Base-by-base conservation (phyloP, 2,329 filamentous ascomycete species). In the Septoria petroselini region DNA sequence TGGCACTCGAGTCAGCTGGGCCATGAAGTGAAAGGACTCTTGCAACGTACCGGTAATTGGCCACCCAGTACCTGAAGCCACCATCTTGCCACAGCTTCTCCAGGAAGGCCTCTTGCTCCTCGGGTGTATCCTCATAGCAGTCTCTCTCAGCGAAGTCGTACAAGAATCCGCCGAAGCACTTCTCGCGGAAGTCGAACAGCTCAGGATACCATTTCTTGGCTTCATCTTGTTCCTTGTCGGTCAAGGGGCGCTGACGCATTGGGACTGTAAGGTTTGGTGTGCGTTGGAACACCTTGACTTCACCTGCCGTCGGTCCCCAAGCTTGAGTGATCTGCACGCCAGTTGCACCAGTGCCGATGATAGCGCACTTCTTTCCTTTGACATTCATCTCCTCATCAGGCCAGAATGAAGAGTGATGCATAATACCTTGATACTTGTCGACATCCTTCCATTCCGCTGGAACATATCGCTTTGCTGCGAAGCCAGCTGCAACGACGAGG, bases 121-220 rank as follows among this genome's bases (percentile, higher is more conserved):
- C 70, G 0, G 68, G 65, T 1, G 57, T 58, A 7, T 73, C 72
- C 9, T 74, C 71, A 35, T 73, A 78, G 0, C 79, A 80, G 38
- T 76, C 74, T 51, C 74, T 75, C 58, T 81, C 70, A 2, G 68
- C 54, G 58, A 74, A 78, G 55, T 79, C 76, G 52, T 80, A 85
- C 2, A 71, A 64, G 62, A 86, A 82, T 1, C 82, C 82, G 1
- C 72, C 77, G 56, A 82, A 84, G 31, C 68, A 78, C 5, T 68
- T 74, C 61, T 79, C 71, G 2, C 48, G 48, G 23, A 40, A 44
- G 9, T 21, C 35, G 37, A 80, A 84, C 2, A 85, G 68, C 17
- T 69, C 64, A 7, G 71, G 68, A 25, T 74, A 74, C 29, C 69
- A 61, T 19, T 55, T 56, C 59, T 74, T 74, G 18, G 66, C 62